Conservation (phyloP, 106 monocot genomes). For the Gastrodia elata region DNA sequence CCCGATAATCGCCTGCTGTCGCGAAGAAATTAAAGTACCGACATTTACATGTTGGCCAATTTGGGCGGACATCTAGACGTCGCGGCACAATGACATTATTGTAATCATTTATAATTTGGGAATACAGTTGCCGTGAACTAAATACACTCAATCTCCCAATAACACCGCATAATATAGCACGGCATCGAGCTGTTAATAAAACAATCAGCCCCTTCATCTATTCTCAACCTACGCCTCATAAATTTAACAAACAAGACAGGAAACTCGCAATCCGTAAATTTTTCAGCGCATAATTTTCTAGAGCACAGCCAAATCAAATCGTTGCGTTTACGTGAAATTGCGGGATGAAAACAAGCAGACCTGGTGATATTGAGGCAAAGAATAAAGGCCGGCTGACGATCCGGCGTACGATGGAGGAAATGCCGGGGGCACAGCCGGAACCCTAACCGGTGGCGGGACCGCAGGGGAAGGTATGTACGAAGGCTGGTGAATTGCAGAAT, state of each 20-base stretch:
- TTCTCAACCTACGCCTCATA: neutral
- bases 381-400: slow-evolving; percentile 14
- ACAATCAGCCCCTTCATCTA: neutral
- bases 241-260: neutral
- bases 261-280: neutral
- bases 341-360: slow-evolving; percentile 10
- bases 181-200: too few relatives aligned
- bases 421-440: slow-evolving; percentile 8
- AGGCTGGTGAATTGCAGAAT: slow-evolving; percentile 4
- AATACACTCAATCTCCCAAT: too few relatives aligned
- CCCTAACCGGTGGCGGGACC: slow-evolving; percentile 14
- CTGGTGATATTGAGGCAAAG: slow-evolving; percentile 61
- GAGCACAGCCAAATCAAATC: neutral
- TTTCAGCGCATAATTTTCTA: neutral
- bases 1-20: too few relatives aligned
- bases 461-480: slow-evolving; percentile 8
- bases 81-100: too few relatives aligned
- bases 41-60: too few relatives aligned
- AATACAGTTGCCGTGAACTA: too few relatives aligned
- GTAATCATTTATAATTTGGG: too few relatives aligned
- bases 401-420: slow-evolving; percentile 9
- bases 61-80: too few relatives aligned
- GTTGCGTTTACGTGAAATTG: neutral
- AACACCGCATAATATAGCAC: too few relatives aligned
- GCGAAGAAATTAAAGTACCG: too few relatives aligned